A percentile compares a stretch with the other conserved stretches of the same genome.
Conservation (phyloP, 345 rosid genomes). For the Arabidopsis arenosa region DNA sequence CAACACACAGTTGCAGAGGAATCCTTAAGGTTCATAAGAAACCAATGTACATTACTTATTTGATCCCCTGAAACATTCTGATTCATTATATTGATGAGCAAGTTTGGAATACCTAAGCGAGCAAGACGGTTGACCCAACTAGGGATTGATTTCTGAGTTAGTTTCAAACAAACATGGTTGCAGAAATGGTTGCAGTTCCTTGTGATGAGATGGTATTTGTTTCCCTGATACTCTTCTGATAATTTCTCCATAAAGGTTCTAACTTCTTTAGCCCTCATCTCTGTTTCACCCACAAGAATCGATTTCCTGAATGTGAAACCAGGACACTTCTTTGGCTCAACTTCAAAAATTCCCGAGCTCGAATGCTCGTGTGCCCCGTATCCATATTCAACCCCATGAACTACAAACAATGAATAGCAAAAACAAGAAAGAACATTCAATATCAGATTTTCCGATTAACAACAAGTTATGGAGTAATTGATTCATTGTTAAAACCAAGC, state of each 20-base stretch:
- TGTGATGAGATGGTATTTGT: conserved; percentile 79
- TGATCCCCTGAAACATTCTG: neutral
- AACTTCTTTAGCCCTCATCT: conserved; percentile 79
- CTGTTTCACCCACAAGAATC: conserved; percentile 86
- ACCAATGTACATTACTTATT: neutral
- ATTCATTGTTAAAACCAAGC: conserved; percentile 9
- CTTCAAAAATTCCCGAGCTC: conserved; percentile 85
- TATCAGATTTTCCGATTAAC: neutral
- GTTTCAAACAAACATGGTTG: conserved; percentile 67
- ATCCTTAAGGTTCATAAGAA: conserved; percentile 49
- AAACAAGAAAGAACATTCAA: conserved; percentile 3
- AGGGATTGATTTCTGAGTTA: conserved; percentile 79
- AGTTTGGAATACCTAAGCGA: conserved; percentile 65
- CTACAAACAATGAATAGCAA: conserved; percentile 45
- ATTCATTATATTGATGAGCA: neutral
- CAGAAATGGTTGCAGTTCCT: conserved; percentile 99
- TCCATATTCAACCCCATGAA: conserved; percentile 88
- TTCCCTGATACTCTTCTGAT: conserved; percentile 72
- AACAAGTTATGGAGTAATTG: neutral
- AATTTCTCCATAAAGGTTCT: conserved; percentile 73
- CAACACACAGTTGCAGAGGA: conserved; percentile 89
- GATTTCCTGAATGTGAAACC: conserved; percentile 91
- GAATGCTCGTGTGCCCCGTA: conserved; percentile 90
- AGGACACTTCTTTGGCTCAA: conserved; percentile 88
- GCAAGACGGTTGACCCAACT: conserved; percentile 98